These are phyloP conservation scores for Fraxinus cuspidata DNA, from an alignment of 257 asterid genomes.

Conservation along the genomic window DNA sequence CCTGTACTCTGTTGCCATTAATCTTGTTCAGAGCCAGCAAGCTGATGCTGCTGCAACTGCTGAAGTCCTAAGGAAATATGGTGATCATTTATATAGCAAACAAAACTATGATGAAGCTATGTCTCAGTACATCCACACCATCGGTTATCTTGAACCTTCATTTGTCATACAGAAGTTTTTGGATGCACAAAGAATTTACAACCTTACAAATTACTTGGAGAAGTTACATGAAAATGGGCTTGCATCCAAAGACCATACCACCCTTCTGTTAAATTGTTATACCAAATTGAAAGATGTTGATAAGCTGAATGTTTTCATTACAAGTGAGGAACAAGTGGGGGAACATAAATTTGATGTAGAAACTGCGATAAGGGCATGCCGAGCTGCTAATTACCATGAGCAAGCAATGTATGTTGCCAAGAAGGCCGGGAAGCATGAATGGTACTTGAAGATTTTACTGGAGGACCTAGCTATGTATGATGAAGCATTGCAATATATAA, in stretches of 20 bases:
- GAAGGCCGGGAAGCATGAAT: conserved; percentile 92
- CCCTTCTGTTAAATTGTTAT: conserved; percentile 89
- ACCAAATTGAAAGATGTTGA: conserved; percentile 95
- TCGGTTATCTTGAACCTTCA: conserved; percentile 95
- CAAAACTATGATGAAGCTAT: conserved; percentile 89
- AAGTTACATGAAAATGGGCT: conserved; percentile 93
- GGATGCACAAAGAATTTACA: conserved; percentile 96
- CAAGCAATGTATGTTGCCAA: conserved; percentile 99
- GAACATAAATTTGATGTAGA: conserved; percentile 91
- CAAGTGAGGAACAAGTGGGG: conserved; percentile 77
- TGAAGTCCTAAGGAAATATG: conserved; percentile 92
- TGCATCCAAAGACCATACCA: conserved; percentile 95
- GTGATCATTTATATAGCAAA: conserved; percentile 84
- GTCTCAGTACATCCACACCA: conserved; percentile 87
- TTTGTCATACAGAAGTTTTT: conserved; percentile 91
- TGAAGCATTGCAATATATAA: conserved; percentile 86
- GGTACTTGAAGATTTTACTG: conserved; percentile 90
- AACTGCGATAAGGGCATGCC: conserved; percentile 93
- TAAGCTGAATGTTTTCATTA: conserved; percentile 79
- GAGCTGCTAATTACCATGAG: conserved; percentile 96
- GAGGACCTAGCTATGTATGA: conserved; percentile 93
- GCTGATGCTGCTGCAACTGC: conserved; percentile 97
- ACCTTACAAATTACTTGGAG: conserved; percentile 90
- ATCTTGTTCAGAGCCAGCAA: conserved; percentile 93
- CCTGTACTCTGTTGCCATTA: conserved; percentile 87